Evolutionary conservation across 352 stramenopile species (phyloP).

Genomic region (Thraustochytrium striatum): DNA sequence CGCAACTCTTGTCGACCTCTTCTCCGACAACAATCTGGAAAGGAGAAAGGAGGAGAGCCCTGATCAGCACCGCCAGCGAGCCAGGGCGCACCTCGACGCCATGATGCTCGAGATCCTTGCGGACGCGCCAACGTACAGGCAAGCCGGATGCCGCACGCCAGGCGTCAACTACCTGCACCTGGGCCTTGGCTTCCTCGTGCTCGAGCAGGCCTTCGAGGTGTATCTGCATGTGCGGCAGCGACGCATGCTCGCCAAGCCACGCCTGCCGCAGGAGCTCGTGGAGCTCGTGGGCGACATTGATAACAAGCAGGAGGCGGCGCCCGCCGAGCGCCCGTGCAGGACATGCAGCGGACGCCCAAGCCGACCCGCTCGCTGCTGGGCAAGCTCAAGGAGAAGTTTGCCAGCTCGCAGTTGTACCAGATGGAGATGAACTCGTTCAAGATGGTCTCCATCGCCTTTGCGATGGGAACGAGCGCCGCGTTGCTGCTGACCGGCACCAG

Average conservation of each 20-base stretch:
- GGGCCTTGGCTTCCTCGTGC: constrained; percentile 36
- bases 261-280: neutral
- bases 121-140: neutral
- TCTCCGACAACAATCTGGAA: too few species aligned
- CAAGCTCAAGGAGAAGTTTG: constrained; percentile 83
- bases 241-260: neutral
- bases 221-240: neutral
- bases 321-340: neutral
- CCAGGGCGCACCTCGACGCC: too few species aligned
- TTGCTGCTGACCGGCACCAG: constrained; percentile 84
- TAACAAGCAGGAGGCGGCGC: neutral
- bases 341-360: constrained; percentile 9
- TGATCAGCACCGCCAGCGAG: too few species aligned
- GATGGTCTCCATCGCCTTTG: constrained; percentile 80
- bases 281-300: constrained; percentile 17
- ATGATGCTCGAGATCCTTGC: too few species aligned
- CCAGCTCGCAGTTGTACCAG: constrained; percentile 84
- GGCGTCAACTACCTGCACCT: constrained; percentile 31
- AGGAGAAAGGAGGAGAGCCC: too few species aligned
- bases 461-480: constrained; percentile 69
- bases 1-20: too few species aligned
- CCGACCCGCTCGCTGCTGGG: neutral
- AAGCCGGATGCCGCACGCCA: neutral
- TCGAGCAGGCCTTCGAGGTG: constrained; percentile 16
- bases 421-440: constrained; percentile 92